Evolutionary conservation across 2,329 filamentous ascomycete genomes (phyloP).

Genomic region (Zymoseptoria passerinii): DNA sequence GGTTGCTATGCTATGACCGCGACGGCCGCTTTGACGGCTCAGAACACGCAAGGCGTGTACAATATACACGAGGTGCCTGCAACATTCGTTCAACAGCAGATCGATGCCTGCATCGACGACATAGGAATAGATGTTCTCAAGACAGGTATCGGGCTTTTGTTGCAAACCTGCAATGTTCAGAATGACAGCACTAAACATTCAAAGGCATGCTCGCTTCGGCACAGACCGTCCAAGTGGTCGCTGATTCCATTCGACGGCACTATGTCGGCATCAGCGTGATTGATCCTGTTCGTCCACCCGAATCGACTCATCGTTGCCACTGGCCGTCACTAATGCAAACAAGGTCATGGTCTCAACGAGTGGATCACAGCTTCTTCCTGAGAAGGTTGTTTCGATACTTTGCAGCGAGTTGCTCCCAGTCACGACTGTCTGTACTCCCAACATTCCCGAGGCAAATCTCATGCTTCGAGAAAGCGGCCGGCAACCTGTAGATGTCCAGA

Average conservation of each 20-base stretch:
- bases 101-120: conserved; percentile 75
- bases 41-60: conserved; percentile 79
- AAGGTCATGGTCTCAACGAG: conserved; percentile 89
- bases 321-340: neutral
- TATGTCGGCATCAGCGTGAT: conserved; percentile 54
- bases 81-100: conserved; percentile 72
- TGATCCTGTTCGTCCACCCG: conserved; percentile 55
- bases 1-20: conserved; percentile 94
- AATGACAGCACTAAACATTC: conserved; percentile 8
- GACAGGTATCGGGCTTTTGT: conserved; percentile 42
- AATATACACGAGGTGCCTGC: conserved; percentile 73
- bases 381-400: conserved; percentile 55
- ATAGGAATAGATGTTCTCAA: conserved; percentile 86
- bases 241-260: conserved; percentile 53
- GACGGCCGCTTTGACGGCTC: conserved; percentile 89
- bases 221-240: conserved; percentile 60
- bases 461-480: conserved; percentile 50
- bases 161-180: neutral
- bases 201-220: conserved; percentile 77
- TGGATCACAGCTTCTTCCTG: conserved; percentile 60
- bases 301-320: neutral
- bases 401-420: conserved; percentile 53
- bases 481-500: conserved; percentile 41
- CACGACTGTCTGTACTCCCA: conserved; percentile 65
- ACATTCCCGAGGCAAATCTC: conserved; percentile 64